Conservation (phyloP, 441 rosid species). For the Erodium chrysanthum region DNA sequence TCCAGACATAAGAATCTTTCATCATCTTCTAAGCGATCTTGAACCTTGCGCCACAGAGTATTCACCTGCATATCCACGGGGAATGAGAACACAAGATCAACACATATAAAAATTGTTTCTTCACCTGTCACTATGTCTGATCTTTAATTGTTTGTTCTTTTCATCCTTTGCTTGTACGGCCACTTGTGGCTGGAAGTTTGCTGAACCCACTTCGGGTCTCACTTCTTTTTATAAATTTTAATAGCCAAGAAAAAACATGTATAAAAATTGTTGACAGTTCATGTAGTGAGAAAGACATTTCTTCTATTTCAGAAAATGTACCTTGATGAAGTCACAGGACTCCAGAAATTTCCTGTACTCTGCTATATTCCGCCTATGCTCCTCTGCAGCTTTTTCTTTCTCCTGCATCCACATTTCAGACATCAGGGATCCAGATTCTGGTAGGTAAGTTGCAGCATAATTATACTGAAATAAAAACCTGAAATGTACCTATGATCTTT, state of each 20-base stretch:
- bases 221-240: no score
- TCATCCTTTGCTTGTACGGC: no score
- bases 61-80: conserved; percentile 41
- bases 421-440: not conserved
- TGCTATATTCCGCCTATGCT: conserved; percentile 48
- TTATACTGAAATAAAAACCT: not conserved
- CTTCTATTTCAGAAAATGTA: conserved; percentile 4
- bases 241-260: not conserved
- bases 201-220: no score
- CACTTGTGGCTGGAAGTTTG: no score
- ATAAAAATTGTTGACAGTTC: not conserved
- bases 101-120: no score
- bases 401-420: conserved; percentile 40
- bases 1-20: conserved; percentile 80
- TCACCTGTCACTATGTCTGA: no score
- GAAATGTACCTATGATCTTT: not conserved
- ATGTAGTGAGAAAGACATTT: not conserved
- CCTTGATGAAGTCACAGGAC: conserved; percentile 89
- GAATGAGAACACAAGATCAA: conserved; percentile 9
- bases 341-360: conserved; percentile 67
- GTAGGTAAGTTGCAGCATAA: not conserved
- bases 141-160: not conserved
- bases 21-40: conserved; percentile 84
- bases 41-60: conserved; percentile 89
- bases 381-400: conserved; percentile 83